phyloP scores from a whole-genome alignment of 495 filamentous ascomycete genomes.

The Penicillium alfredii region DNA sequence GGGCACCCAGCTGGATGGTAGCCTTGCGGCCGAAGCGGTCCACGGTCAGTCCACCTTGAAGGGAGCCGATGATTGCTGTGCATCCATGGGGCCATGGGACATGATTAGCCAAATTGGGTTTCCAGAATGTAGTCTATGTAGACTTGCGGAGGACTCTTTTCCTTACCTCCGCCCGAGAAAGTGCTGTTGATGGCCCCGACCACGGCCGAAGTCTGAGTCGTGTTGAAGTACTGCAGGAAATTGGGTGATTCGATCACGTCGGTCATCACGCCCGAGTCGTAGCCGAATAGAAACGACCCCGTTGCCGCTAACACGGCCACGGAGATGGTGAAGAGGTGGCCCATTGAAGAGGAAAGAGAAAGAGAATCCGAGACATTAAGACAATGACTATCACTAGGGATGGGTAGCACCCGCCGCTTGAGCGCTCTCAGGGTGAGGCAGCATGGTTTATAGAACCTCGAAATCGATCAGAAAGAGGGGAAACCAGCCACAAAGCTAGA shows the following conservation, averaged over 20 bases:
- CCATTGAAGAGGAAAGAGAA: no score
- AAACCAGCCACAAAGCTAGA: no score
- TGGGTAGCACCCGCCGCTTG: no score
- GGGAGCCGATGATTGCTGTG: conserved; percentile 30
- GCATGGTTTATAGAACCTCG: no score
- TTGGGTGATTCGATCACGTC: conserved; percentile 47
- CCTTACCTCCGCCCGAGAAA: conserved; percentile 50
- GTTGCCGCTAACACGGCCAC: conserved; percentile 42
- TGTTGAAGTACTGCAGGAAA: conserved; percentile 45
- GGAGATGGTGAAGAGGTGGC: conserved; percentile 36
- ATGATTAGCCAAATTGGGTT: no score
- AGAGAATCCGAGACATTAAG: no score
- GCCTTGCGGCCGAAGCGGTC: conserved; percentile 46
- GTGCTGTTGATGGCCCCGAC: conserved; percentile 53
- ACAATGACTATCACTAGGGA: conserved; percentile 4
- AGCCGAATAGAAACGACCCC: conserved; percentile 50
- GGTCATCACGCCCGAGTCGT: conserved; percentile 51
- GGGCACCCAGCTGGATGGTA: conserved; percentile 51
- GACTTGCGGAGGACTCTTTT: no score
- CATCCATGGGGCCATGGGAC: background rate
- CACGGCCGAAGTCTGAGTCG: conserved; percentile 41
- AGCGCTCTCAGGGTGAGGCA: no score
- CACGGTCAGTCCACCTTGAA: conserved; percentile 34
- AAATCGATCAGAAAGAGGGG: no score
- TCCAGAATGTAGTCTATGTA: no score